A percentile compares a stretch with the other conserved stretches of the same genome.
Evolutionary conservation across 192 early-diverging fungal species (phyloP).

Genomic region (Radiomyces spectabilis): DNA sequence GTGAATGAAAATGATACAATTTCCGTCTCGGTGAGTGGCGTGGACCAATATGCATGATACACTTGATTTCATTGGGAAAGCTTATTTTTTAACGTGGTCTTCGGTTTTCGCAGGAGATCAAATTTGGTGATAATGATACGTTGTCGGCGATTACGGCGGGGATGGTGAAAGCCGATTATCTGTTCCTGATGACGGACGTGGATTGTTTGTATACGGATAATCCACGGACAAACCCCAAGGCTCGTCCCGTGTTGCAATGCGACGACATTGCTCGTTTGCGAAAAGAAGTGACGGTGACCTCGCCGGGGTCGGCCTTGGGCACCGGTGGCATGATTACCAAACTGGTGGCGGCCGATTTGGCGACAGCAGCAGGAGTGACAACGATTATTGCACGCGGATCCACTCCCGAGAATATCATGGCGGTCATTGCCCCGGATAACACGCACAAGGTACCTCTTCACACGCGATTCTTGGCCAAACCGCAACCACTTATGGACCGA

Average conservation of each 20-base stretch:
- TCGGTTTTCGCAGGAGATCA: conserved; percentile 60
- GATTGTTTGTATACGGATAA: conserved; percentile 94
- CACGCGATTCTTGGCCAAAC: conserved; percentile 81
- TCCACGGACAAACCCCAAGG: conserved; percentile 80
- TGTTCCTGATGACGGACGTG: conserved; percentile 96
- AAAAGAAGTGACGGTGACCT: conserved; percentile 71
- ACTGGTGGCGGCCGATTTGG: conserved; percentile 92
- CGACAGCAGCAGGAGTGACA: conserved; percentile 81
- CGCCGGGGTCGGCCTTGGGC: conserved; percentile 81
- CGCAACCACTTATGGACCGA: conserved; percentile 78
- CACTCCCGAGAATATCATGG: conserved; percentile 64
- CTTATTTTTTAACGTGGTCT: not conserved
- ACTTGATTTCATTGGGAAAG: not conserved
- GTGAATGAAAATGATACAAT: conserved; percentile 99
- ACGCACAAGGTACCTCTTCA: conserved; percentile 53
- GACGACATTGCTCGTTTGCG: conserved; percentile 74
- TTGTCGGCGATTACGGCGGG: conserved; percentile 92
- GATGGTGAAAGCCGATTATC: conserved; percentile 91
- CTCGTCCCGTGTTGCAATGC: conserved; percentile 75
- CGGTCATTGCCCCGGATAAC: conserved; percentile 60
- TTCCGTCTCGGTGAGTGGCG: conserved; percentile 36
- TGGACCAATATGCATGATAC: not conserved
- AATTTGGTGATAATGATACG: conserved; percentile 98
- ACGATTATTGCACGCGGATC: conserved; percentile 83
- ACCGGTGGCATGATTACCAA: conserved; percentile 99